Base-by-base conservation (phyloP, 148 eudicot species). In the Silene latifolia region DNA sequence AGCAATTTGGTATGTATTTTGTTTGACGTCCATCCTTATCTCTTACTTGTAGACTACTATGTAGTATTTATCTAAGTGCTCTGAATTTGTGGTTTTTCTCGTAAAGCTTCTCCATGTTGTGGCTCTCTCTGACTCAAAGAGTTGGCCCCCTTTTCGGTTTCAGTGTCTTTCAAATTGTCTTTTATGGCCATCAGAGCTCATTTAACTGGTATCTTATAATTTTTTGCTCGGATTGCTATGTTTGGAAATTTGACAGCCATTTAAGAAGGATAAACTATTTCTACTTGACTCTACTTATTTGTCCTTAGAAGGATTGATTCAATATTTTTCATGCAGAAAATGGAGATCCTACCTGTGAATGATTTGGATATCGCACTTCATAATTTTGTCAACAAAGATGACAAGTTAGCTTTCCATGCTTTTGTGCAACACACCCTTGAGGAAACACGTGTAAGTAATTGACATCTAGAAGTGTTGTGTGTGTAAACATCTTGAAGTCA, bases 261-360 rank as follows among this genome's bases (percentile, higher is more conserved):
- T 62, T 44, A 19, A 14, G 21, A 61, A 32, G 24, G 7, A 47
- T 73, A 7, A n/a, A 46, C 15, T 12, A 25, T 8, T 60, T 65
- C 32, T 14, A 27, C 35, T 42, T 63, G 61, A 23, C 21, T 66
- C 29, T 67, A 24, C 17, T 11, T 53, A 17, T 29, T 11, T 9
- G 11, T 42, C 19, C 65, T 58, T 20, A 13, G 14, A 15, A 57
- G 23, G 17, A 12, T 0, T 24, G 47, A 67, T 58, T 54, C 62
- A 53, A 25, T n/a, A 15, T 29, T 61, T 61, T 57, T 51, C 67
- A 72, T 81, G 73, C 89, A 95, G 98, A 88, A 95, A 88, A 95
- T 92, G 98, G 98, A 92, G 93, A 89, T 95, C 81, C 97, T 95
- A 77, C 98, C 98, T 7, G 96, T 92, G 63, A 90, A 87, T 79